Conservation (phyloP, 2,329 filamentous ascomycete genomes). For the Fusarium odoratissimum region DNA sequence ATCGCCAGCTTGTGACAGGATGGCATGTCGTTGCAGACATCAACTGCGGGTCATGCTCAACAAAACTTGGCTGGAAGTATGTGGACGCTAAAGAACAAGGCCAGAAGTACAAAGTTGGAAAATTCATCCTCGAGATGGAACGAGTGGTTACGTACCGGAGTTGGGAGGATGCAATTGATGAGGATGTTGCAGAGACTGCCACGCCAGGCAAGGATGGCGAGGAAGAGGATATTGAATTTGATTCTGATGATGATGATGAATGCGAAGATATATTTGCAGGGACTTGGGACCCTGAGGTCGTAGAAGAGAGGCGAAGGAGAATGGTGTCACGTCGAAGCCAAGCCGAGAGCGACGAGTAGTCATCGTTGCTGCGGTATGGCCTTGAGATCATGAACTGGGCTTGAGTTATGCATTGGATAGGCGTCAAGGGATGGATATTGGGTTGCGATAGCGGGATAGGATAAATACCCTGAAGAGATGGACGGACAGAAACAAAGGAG, state of each 20-base stretch:
- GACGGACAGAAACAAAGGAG: conserved; percentile 16
- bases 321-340: conserved; percentile 49
- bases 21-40: conserved; percentile 74
- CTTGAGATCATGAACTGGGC: not conserved
- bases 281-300: conserved; percentile 67
- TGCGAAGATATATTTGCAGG: conserved; percentile 74
- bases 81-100: conserved; percentile 68
- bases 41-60: conserved; percentile 65
- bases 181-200: conserved; percentile 12
- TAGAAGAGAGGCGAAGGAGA: conserved; percentile 58
- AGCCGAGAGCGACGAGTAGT: conserved; percentile 22
- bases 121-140: conserved; percentile 74
- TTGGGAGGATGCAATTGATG: conserved; percentile 58
- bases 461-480: conserved; percentile 37
- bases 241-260: conserved; percentile 74
- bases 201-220: conserved; percentile 14
- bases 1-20: conserved; percentile 70
- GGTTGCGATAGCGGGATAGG: conserved; percentile 4
- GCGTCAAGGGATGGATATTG: conserved; percentile 37
- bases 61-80: conserved; percentile 75
- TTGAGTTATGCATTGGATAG: conserved; percentile 23
- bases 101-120: conserved; percentile 76
- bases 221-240: conserved; percentile 61
- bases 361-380: conserved; percentile 10
- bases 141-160: conserved; percentile 63